Evolutionary conservation across 2,329 filamentous ascomycete genomes (phyloP).

Genomic region (Alternaria angustiovoidea): DNA sequence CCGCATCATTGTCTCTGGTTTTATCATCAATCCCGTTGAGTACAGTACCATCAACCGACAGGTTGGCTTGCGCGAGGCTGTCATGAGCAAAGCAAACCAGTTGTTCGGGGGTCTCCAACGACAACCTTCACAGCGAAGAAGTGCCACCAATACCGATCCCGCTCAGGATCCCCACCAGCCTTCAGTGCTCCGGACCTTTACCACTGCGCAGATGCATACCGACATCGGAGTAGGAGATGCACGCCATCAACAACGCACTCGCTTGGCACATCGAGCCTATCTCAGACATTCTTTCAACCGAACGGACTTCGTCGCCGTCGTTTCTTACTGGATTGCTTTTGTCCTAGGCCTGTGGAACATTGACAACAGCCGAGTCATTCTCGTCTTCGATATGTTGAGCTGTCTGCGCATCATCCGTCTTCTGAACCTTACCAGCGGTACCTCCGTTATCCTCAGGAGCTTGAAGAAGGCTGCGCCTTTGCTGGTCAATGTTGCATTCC

Average conservation of each 20-base stretch:
- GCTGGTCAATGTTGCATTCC: constrained; percentile 89
- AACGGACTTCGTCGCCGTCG: constrained; percentile 90
- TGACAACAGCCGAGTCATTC: constrained; percentile 76
- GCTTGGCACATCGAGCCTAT: constrained; percentile 90
- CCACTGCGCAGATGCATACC: constrained; percentile 69
- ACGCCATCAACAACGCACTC: constrained; percentile 80
- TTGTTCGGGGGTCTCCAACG: constrained; percentile 81
- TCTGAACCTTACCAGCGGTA: constrained; percentile 91
- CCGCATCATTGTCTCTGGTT: constrained; percentile 90
- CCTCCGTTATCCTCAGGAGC: constrained; percentile 91
- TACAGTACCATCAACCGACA: constrained; percentile 90
- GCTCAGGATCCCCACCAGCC: constrained; percentile 56
- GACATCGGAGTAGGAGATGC: constrained; percentile 64
- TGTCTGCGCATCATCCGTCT: constrained; percentile 91
- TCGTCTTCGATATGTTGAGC: constrained; percentile 95
- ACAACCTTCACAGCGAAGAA: constrained; percentile 70
- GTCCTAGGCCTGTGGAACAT: constrained; percentile 73
- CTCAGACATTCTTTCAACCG: constrained; percentile 95
- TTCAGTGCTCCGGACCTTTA: constrained; percentile 79
- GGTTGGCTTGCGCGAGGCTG: constrained; percentile 74
- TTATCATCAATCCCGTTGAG: constrained; percentile 87
- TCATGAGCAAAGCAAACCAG: constrained; percentile 77
- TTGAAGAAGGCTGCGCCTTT: constrained; percentile 93
- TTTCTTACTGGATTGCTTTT: constrained; percentile 96
- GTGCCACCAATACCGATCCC: constrained; percentile 48